These are phyloP conservation scores for Bromus sterilis DNA, from an alignment of 176 grass and related monocot genomes.

Conservation along the genomic window DNA sequence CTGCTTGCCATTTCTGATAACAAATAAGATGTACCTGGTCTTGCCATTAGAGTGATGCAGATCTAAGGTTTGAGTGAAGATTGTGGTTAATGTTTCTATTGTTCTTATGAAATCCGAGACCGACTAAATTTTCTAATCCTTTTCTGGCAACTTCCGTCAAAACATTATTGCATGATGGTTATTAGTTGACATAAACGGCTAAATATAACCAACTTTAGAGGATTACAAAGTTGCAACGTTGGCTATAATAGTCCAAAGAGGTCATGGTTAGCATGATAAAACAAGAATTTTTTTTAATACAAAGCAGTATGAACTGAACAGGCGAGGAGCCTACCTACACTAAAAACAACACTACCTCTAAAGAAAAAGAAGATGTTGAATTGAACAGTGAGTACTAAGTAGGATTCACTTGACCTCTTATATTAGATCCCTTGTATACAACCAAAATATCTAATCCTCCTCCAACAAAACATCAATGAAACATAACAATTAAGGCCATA, in stretches of 20 bases:
- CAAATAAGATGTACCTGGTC: constrained; percentile 7
- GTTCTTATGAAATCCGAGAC: neutral
- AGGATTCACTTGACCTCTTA: neutral
- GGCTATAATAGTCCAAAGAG: neutral
- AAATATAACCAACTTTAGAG: neutral
- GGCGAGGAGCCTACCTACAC: neutral
- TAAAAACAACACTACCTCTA: neutral
- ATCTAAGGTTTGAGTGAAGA: constrained; percentile 1
- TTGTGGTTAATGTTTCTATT: neutral
- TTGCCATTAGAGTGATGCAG: neutral
- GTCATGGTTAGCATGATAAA: neutral
- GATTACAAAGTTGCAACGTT: neutral
- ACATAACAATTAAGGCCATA: neutral
- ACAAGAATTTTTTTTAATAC: neutral
- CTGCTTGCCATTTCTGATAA: constrained; percentile 10
- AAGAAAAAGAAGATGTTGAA: neutral
- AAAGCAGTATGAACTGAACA: neutral
- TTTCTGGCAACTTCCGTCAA: neutral
- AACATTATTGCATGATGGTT: neutral
- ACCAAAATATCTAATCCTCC: neutral
- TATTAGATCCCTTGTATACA: neutral
- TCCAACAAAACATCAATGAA: neutral
- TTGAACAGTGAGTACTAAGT: neutral
- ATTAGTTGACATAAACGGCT: neutral
- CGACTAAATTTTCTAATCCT: neutral